Evolutionary conservation across 2,329 filamentous ascomycete genomes (phyloP), one percentile per base, ranked within the genome.

Genomic region (Fusarium palustre): DNA sequence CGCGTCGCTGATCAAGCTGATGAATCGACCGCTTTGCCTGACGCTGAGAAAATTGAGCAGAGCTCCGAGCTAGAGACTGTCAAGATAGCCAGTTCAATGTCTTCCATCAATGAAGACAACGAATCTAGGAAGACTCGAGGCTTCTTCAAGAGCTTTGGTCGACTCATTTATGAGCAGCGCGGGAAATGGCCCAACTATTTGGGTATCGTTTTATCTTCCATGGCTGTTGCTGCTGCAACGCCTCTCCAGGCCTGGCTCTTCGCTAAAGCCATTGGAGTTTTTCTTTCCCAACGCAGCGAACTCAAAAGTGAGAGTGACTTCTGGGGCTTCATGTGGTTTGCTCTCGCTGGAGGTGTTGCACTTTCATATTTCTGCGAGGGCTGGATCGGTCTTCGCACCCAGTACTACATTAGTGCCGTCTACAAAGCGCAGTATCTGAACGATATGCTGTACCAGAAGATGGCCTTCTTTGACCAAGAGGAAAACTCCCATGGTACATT

Each of bases 281-380:
- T 78, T 30, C 58, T 75, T 5, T 45, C 73, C 1, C 59, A 66
- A 5, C 63, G 59, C 3, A 56, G 66, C 7, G 82, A 86, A 50
- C 25, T 74, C 4, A 45, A 39, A 3, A 42, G 42, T 0, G 56
- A 74, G 18, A 52, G 66, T 2, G 46, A 72, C 5, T 78, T 78
- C 28, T 79, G 76, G 77, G 75, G 72, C 1, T 48, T 77, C 12
- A 76, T 78, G 74, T 79, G 77, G 69, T 25, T 77, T 5, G 76
- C 74, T 5, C 70, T 79, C 0, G 76, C 77, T 0, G 69, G 63
- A 2, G 74, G 71, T 3, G 71, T 77, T 16, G 76, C 76, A 0
- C 38, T 79, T 12, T 65, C 73, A 0, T 79, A 76, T 50, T 64
- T 77, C 4, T 59, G 55, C 3, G 60, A 71, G 8, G 73, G 73